Percentiles rank a stretch among this genome's conserved stretches.
Evolutionary conservation across 306 rosid species (phyloP).

Genomic region (Aeschynomene evenia): DNA sequence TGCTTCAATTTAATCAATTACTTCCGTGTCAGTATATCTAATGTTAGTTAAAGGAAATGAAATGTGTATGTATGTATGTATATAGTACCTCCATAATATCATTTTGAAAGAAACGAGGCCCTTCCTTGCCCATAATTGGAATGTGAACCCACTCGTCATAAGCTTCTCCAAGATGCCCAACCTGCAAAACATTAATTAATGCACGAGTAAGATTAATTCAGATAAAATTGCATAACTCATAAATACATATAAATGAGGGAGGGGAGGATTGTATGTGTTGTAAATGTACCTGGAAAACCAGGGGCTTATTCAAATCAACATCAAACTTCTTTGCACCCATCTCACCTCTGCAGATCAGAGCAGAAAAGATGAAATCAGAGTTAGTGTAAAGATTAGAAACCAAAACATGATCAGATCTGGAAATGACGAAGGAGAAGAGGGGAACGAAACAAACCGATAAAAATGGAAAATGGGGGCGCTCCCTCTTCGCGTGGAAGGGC

Average conservation of each 20-base stretch:
- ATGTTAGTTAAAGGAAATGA: not conserved
- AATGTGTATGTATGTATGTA: no score
- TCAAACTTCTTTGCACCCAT: constrained; percentile 65
- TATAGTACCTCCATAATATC: constrained; percentile 61
- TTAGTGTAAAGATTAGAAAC: not conserved
- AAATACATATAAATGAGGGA: no score
- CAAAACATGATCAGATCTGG: not conserved
- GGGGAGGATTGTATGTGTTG: no score
- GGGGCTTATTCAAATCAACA: constrained; percentile 74
- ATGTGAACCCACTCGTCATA: constrained; percentile 96
- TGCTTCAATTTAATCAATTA: no score
- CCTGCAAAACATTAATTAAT: constrained; percentile 39
- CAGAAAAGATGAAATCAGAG: not conserved
- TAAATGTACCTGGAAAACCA: constrained; percentile 73
- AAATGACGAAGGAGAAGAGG: not conserved
- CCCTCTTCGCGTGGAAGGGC: no score
- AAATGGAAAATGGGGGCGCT: no score
- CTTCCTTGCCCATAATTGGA: constrained; percentile 73
- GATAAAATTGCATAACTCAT: not conserved
- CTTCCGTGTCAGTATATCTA: no score
- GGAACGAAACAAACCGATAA: not conserved
- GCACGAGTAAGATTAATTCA: not conserved
- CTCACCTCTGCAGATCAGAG: constrained; percentile 28
- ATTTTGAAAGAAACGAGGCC: constrained; percentile 81
- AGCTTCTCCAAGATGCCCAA: constrained; percentile 89